Conservation (phyloP, 345 rosid species). For the Lagerstroemia speciosa region DNA sequence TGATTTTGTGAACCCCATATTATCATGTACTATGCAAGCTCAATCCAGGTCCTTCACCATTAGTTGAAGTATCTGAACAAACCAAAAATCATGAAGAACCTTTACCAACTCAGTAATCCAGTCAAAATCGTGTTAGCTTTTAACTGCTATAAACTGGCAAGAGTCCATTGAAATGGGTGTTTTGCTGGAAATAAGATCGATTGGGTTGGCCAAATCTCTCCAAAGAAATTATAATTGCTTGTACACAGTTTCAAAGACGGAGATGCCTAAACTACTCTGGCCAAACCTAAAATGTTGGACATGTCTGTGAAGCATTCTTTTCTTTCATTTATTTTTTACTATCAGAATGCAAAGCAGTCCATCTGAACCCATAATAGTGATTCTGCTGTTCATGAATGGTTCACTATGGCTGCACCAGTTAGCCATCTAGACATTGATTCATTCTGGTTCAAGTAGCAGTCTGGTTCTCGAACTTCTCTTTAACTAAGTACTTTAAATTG, state of each 20-base stretch:
- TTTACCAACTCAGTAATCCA: not conserved
- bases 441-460: not conserved
- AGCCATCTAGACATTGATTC: not conserved
- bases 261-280: not conserved
- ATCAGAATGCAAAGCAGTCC: too few relatives aligned
- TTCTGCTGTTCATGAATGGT: not conserved
- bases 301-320: not conserved
- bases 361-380: not conserved
- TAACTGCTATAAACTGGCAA: not conserved
- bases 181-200: not conserved
- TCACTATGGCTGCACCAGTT: not conserved
- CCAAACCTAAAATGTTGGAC: not conserved
- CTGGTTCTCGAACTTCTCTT: not conserved
- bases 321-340: too few relatives aligned
- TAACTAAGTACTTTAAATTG: conserved; percentile 3
- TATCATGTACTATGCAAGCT: not conserved
- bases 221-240: not conserved
- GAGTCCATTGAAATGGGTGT: not conserved
- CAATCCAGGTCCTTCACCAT: not conserved
- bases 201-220: not conserved
- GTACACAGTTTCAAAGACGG: not conserved
- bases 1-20: not conserved
- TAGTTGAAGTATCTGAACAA: not conserved
- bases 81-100: not conserved
- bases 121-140: not conserved